phyloP scores from a whole-genome alignment of 352 stramenopile genomes.

The Phytophthora syringae region DNA sequence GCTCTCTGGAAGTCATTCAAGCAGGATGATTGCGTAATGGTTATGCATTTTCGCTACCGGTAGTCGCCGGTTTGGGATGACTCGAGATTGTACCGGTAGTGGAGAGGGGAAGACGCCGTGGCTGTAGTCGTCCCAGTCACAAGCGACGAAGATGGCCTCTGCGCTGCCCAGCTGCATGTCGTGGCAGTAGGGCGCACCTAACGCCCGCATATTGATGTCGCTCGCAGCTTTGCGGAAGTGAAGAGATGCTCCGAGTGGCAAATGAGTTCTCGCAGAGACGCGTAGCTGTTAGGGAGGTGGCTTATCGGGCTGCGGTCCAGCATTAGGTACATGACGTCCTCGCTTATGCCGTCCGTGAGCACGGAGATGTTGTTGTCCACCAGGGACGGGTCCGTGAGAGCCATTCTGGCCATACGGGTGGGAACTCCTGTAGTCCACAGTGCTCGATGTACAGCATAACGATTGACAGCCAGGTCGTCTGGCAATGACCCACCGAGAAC shows the following conservation, averaged over 20 bases:
- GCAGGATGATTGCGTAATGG: constrained; percentile 15
- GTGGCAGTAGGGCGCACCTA: constrained; percentile 24
- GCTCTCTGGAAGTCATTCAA: no score
- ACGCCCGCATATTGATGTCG: constrained; percentile 7
- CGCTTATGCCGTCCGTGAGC: constrained; percentile 31
- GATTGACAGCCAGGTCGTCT: constrained; percentile 36
- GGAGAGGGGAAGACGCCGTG: constrained; percentile 32
- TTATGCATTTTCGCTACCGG: not conserved
- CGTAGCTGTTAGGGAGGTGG: constrained; percentile 17
- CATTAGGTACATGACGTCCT: constrained; percentile 42
- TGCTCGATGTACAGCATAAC: constrained; percentile 51
- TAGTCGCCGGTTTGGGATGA: constrained; percentile 6
- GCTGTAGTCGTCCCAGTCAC: constrained; percentile 7
- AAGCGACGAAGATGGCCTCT: constrained; percentile 1
- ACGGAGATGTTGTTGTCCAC: constrained; percentile 47
- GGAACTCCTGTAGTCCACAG: constrained; percentile 42
- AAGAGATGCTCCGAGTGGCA: constrained; percentile 16
- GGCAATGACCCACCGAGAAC: constrained; percentile 30
- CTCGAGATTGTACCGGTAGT: constrained; percentile 18
- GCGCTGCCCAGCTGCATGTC: not conserved
- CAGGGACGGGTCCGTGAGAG: constrained; percentile 42
- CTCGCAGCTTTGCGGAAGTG: constrained; percentile 5
- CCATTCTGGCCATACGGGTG: constrained; percentile 20
- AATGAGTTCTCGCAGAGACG: constrained; percentile 2
- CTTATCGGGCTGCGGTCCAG: constrained; percentile 43